These are phyloP conservation scores for Guyanaporus albipodus DNA, from an alignment of 768 basidiomycete species.

Conservation along the genomic window DNA sequence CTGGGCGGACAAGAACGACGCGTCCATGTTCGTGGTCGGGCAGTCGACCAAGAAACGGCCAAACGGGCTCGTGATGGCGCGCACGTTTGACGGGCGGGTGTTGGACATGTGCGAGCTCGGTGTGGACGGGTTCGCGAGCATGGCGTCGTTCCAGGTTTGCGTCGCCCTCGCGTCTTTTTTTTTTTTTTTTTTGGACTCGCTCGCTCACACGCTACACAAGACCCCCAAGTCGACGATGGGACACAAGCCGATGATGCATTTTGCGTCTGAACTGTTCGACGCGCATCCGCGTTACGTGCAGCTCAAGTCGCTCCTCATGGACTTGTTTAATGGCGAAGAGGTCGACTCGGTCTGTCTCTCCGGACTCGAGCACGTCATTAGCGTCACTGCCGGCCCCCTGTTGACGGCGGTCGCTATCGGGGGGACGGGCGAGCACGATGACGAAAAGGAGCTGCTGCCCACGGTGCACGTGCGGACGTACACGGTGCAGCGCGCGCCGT, in stretches of 20 bases:
- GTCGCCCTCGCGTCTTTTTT: neutral
- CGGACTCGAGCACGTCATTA: slow-evolving; percentile 86
- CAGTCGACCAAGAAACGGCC: slow-evolving; percentile 95
- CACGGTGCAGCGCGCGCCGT: slow-evolving; percentile 65
- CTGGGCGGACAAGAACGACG: slow-evolving; percentile 93
- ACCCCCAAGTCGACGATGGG: slow-evolving; percentile 86
- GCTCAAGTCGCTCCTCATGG: slow-evolving; percentile 86
- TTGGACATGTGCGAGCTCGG: slow-evolving; percentile 96
- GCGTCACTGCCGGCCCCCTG: slow-evolving; percentile 68
- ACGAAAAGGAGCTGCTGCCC: slow-evolving; percentile 59
- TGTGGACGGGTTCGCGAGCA: slow-evolving; percentile 73
- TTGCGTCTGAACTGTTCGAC: slow-evolving; percentile 93
- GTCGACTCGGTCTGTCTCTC: slow-evolving; percentile 80
- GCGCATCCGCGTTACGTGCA: slow-evolving; percentile 90
- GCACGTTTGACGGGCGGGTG: slow-evolving; percentile 82
- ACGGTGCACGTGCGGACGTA: slow-evolving; percentile 88
- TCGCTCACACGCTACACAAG: slow-evolving; percentile 30
- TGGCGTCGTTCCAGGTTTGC: slow-evolving; percentile 82
- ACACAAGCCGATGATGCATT: slow-evolving; percentile 90
- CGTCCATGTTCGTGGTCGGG: slow-evolving; percentile 84
- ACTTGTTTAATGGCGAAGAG: slow-evolving; percentile 86
- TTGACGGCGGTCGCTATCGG: slow-evolving; percentile 27
- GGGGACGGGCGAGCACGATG: slow-evolving; percentile 32
- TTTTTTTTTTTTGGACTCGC: too few relatives aligned
- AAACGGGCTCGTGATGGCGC: slow-evolving; percentile 75